Base-by-base conservation (phyloP, 805 yeast genomes). In the Nakazawaea molendinolei region DNA sequence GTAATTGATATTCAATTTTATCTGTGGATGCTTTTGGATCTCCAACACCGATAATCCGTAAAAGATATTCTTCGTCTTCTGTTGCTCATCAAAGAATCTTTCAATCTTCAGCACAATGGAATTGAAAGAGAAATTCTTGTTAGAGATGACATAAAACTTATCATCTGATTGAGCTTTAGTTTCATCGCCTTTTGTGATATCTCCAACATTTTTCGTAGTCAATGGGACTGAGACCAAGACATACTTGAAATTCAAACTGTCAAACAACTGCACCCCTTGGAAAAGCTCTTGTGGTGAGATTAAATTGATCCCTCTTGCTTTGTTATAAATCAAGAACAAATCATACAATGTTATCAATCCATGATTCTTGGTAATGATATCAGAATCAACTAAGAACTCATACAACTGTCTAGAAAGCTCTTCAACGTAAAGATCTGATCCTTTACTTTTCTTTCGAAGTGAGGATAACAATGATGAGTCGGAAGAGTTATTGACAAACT, bases 331-430 rank as follows among this genome's bases (percentile, higher is more conserved):
- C 0, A 79, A 74, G 53, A 67, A 83, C 14, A 82, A 50, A 46
- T 82, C 90, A 34, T 73, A 67, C 23, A 81, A 46, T 0, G 86
- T 67, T 10, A 82, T 61, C 14, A 77, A 60, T 2, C 83, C 85
- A 30, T 79, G 79, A 32, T 67, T 69, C 23, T 60, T 62, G 27
- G 60, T 65, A 38, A 78, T 46, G 17, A 77, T 47, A 49, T 59
- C 52, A 41, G 61, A 50, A 43, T 56, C 55, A 8, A 63, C 58
- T 8, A 84, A 60, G 53, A 76, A 87, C 47, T 84, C 95, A 27
- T 86, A 78, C 3, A 90, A 52, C 49, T 86, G 89, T 36, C 95
- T 67, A 0, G 96, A 74, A 13, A 86, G 60, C 48, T 86, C 95
- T 40, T 76, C 74, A 20, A 71, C 38, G 42, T 58, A 60, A 9